Evolutionary conservation across 192 early-diverging fungal species (phyloP), one percentile per base, ranked within the genome.

Genomic region (Coemansia sp.): DNA sequence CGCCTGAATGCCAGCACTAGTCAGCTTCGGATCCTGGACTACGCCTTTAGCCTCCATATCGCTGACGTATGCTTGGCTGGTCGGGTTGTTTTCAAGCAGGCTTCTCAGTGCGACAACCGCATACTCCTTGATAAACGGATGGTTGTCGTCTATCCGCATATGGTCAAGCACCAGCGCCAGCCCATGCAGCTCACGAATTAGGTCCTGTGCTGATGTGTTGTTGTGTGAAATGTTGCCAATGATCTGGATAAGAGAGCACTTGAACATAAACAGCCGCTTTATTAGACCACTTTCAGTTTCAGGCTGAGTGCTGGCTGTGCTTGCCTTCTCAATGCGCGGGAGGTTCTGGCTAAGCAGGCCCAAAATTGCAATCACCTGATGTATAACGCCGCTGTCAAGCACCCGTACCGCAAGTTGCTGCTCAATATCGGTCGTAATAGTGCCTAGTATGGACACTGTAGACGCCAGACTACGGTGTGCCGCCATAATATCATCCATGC

Each of bases 41-140:
- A 41, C 51, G n/a, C 64, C 64, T 43, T 60, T 14, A 15, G 59
- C 62, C 9, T 62, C 60, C 68, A 80, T 71, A 10, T 48, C 39
- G 25, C 50, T 43, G 23, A 80, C 58, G 59, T 68, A 80, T 10
- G 60, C 68, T 27, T 82, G 79, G 70, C 25, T 82, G 10, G 27
- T 60, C 12, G 19, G 17, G n/a, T 82, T 82, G 55, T 62, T 51
- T 7, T 72, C 37, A 14, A 76, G 57, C 57, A 82, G 58, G 59
- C 63, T 45, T 23, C 62, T 59, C 37, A 82, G 57, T 12, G 79
- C 79, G 6, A 82, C 66, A 2, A 82, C 54, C 2, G 79, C 73
- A 29, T 82, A 69, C 54, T 82, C 79, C 55, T 66, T 67, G 64
- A 82, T 82, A 35, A 72, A 82, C 25, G 79, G 79, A 29, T 82